Conservation (phyloP, 768 basidiomycete genomes). For the Phanerodontia chrysosporium region DNA sequence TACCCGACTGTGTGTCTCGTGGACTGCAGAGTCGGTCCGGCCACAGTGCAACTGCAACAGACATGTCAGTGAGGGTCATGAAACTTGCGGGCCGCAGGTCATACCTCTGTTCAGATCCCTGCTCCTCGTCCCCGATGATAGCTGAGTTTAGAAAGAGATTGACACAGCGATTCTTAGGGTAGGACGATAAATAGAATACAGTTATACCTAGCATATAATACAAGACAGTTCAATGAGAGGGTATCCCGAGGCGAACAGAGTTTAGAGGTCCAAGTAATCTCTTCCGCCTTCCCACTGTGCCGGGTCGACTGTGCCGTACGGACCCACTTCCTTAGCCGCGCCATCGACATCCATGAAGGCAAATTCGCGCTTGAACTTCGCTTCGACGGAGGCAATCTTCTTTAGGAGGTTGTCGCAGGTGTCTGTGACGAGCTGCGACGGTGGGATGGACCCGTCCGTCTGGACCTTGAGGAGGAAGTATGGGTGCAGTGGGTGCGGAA, state of each 20-base stretch:
- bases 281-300: neutral
- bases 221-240: neutral
- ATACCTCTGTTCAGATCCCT: no score
- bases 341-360: constrained; percentile 59
- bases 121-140: no score
- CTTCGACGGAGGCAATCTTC: constrained; percentile 54
- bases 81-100: no score
- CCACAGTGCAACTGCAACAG: no score
- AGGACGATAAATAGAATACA: neutral
- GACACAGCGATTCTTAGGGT: neutral
- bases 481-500: constrained; percentile 93
- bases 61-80: no score
- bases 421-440: constrained; percentile 76
- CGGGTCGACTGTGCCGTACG: constrained; percentile 22
- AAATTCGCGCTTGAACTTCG: constrained; percentile 80
- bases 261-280: constrained; percentile 16
- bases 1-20: no score
- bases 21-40: no score
- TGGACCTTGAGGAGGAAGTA: constrained; percentile 94
- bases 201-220: constrained; percentile 5
- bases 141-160: no score
- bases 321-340: constrained; percentile 20
- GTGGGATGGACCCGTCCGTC: constrained; percentile 84
- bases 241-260: neutral
- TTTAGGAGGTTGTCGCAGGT: constrained; percentile 80